Percentiles rank a stretch among this genome's conserved stretches.
phyloP scores from a whole-genome alignment of 2,329 filamentous ascomycete genomes.

The Truncatella angustata region DNA sequence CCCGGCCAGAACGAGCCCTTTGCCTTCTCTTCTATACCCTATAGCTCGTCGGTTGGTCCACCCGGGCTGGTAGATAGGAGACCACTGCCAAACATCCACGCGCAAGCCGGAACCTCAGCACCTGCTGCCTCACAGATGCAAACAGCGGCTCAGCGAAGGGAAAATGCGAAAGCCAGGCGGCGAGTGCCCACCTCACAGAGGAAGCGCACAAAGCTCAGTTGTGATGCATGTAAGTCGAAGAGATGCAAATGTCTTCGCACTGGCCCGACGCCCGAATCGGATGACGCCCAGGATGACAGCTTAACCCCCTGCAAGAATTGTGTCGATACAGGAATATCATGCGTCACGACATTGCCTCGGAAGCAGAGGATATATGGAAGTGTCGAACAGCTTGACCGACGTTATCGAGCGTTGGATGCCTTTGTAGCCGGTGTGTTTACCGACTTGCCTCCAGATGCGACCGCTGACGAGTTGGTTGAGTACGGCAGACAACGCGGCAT shows the following conservation, averaged over 20 bases:
- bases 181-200: slow-evolving; percentile 33
- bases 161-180: slow-evolving; percentile 24
- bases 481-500: slow-evolving; percentile 37
- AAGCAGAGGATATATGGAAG: slow-evolving; percentile 44
- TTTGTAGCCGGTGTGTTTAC: slow-evolving; percentile 40
- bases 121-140: not conserved
- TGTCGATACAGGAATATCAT: slow-evolving; percentile 33
- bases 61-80: not conserved
- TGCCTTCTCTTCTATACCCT: not conserved
- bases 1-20: not conserved
- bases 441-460: slow-evolving; percentile 32
- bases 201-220: slow-evolving; percentile 33
- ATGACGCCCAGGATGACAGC: slow-evolving; percentile 14
- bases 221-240: slow-evolving; percentile 35
- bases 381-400: slow-evolving; percentile 40
- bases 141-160: slow-evolving; percentile 16
- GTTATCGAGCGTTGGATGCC: slow-evolving; percentile 40
- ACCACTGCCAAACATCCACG: not conserved
- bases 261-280: slow-evolving; percentile 4
- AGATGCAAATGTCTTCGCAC: slow-evolving; percentile 33
- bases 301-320: slow-evolving; percentile 37
- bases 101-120: not conserved
- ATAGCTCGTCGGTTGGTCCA: not conserved
- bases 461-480: slow-evolving; percentile 35
- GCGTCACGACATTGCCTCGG: slow-evolving; percentile 40